Evolutionary conservation across 163 green algal genomes (phyloP), one percentile per base, ranked within the genome.

Genomic region (Prototheca cutis): DNA sequence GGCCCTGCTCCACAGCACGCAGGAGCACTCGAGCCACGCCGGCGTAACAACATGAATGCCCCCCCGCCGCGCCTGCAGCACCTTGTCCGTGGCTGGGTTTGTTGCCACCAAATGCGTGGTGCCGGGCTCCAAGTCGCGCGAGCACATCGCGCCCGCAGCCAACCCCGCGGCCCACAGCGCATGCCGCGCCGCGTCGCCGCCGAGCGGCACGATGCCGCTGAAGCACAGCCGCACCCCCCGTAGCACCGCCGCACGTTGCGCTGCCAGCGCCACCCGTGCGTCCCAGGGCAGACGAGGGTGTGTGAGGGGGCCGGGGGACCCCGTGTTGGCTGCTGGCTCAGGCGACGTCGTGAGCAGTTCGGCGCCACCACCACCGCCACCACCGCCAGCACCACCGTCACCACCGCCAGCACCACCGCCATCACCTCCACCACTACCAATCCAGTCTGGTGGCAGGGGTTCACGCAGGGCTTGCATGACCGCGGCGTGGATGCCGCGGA

Each of bases 101-200:
- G 58, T 59, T 0, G 76, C 73, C 2, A 89, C 67, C 17, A 89
- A 66, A 31, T 89, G 82, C 8, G 80, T 88, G 24, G 67, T 77
- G 55, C 32, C 23, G 2, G 69, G 56, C 6, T 66, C 62, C 52
- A 71, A 32, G 19, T 33, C 2, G 13, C 6, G 18, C 48, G 47
- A 60, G 63, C 78, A 86, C 4, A 13, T 34, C 4, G 83, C 83
- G 10, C 83, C 83, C 62, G 67, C 86, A 24, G 68, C 49, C 73
- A 87, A 71, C 6, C 83, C 83, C 49, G 84, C 61, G 59, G 54
- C 48, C 83, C 82, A 90, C 58, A 90, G 68, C 27, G 71, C 65
- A 62, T 91, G 75, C 19, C n/a, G 23, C 2, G 62, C n/a, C 1
- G 71, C 73, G 39, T 73, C 55, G 4, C 48, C 32, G 24, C 77